phyloP scores from a whole-genome alignment of 441 rosid species.

The Iberis amara region DNA sequence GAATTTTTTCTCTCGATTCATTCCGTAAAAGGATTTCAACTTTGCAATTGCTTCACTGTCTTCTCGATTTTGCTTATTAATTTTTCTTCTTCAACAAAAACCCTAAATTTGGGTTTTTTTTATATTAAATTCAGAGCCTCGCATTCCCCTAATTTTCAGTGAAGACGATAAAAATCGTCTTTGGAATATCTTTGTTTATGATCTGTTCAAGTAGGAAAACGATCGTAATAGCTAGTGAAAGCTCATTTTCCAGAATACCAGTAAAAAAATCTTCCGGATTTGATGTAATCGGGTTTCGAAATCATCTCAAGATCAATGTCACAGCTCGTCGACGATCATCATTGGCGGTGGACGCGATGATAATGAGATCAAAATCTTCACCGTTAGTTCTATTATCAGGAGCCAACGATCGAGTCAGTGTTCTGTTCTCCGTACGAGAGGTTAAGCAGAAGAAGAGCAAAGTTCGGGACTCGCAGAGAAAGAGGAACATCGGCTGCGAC shows the following conservation, averaged over 20 bases:
- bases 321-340: slow-evolving; percentile 4
- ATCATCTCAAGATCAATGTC: no score
- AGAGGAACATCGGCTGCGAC: slow-evolving; percentile 26
- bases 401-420: slow-evolving; percentile 52
- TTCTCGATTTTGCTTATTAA: background rate
- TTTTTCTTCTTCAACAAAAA: slow-evolving; percentile 8
- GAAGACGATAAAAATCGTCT: slow-evolving; percentile 22
- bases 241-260: slow-evolving; percentile 7
- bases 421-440: slow-evolving; percentile 46
- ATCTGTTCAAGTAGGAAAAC: slow-evolving; percentile 24
- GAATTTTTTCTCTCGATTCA: background rate
- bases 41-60: slow-evolving; percentile 15
- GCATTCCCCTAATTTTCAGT: slow-evolving; percentile 5
- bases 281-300: background rate
- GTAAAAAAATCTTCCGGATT: background rate
- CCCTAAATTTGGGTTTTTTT: slow-evolving; percentile 11
- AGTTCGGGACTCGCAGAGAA: no score
- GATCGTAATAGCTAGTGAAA: slow-evolving; percentile 20
- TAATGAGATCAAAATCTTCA: slow-evolving; percentile 21
- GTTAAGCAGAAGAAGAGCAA: slow-evolving; percentile 23
- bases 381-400: slow-evolving; percentile 48
- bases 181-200: slow-evolving; percentile 21
- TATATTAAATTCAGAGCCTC: background rate
- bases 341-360: slow-evolving; percentile 25
- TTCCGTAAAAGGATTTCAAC: slow-evolving; percentile 3